These are phyloP conservation scores for Entomortierella parvispora DNA, from an alignment of 192 early-diverging fungal genomes.

Conservation along the genomic window DNA sequence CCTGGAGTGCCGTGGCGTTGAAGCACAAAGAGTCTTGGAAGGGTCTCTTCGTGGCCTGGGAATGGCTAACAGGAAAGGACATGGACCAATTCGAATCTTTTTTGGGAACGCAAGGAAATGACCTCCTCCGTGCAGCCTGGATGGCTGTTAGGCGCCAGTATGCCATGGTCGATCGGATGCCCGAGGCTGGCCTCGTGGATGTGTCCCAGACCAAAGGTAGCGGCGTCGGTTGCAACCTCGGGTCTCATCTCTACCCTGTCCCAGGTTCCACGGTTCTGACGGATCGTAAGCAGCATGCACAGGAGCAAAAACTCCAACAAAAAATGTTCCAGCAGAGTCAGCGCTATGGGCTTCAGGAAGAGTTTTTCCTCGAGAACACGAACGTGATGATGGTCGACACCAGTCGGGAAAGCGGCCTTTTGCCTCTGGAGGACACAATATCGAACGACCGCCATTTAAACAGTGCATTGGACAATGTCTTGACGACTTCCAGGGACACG, in stretches of 20 bases:
- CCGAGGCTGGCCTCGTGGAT: slow-evolving; percentile 35
- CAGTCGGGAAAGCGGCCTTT: slow-evolving; percentile 3
- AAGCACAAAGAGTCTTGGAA: slow-evolving; percentile 49
- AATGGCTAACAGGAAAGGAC: slow-evolving; percentile 28
- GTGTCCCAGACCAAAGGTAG: slow-evolving; percentile 36
- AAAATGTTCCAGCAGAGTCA: slow-evolving; percentile 24
- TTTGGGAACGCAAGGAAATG: slow-evolving; percentile 27
- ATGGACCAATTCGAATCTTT: slow-evolving; percentile 13
- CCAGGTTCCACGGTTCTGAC: slow-evolving; percentile 12
- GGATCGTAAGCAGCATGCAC: slow-evolving; percentile 3
- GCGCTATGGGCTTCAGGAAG: slow-evolving; percentile 16
- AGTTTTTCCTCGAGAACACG: slow-evolving; percentile 22
- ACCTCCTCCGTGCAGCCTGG: slow-evolving; percentile 37
- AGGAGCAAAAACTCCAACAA: slow-evolving; percentile 7
- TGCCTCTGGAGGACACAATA: neutral
- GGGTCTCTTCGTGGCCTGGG: slow-evolving; percentile 44
- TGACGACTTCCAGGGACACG: slow-evolving; percentile 12
- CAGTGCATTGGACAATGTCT: slow-evolving; percentile 5
- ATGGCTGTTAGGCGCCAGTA: slow-evolving; percentile 25
- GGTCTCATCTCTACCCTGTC: slow-evolving; percentile 24
- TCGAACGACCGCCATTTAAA: slow-evolving; percentile 27
- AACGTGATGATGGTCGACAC: slow-evolving; percentile 43
- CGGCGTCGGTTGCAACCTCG: slow-evolving; percentile 33
- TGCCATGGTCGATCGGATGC: slow-evolving; percentile 31
- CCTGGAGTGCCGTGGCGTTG: slow-evolving; percentile 35